phyloP scores from a whole-genome alignment of 352 stramenopile genomes.

The Pythium periplocum region DNA sequence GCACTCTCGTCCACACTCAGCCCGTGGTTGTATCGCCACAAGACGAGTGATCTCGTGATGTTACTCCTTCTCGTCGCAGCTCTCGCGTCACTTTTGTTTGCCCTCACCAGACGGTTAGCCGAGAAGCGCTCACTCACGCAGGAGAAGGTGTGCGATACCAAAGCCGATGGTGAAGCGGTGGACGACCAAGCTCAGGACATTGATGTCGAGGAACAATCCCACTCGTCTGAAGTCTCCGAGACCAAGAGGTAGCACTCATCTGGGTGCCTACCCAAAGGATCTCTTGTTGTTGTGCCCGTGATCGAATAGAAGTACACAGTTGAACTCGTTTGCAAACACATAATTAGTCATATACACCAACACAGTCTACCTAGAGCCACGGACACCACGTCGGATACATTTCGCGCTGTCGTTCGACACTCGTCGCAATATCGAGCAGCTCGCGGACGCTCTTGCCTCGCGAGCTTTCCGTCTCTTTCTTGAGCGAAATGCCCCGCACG shows the following conservation, averaged over 20 bases:
- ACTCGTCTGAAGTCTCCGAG: too few relatives aligned
- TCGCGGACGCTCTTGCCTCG: slow-evolving; percentile 73
- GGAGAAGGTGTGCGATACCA: not conserved
- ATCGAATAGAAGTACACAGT: too few relatives aligned
- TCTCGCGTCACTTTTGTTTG: slow-evolving; percentile 45
- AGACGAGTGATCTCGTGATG: slow-evolving; percentile 54
- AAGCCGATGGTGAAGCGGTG: not conserved
- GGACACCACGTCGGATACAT: slow-evolving; percentile 88
- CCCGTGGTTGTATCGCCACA: slow-evolving; percentile 48
- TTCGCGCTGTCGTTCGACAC: slow-evolving; percentile 68
- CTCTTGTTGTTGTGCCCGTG: too few relatives aligned
- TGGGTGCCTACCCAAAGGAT: too few relatives aligned
- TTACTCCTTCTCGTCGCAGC: slow-evolving; percentile 61
- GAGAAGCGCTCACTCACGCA: slow-evolving; percentile 13
- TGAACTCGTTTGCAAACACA: too few relatives aligned
- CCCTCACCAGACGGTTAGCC: slow-evolving; percentile 30
- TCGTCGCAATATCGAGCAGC: slow-evolving; percentile 80
- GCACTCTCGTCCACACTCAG: slow-evolving; percentile 44
- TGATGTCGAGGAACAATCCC: too few relatives aligned
- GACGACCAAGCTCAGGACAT: too few relatives aligned
- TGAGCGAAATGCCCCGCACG: slow-evolving; percentile 71
- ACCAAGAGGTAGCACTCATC: too few relatives aligned
- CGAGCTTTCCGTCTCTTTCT: slow-evolving; percentile 60
- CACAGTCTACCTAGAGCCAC: slow-evolving; percentile 50
- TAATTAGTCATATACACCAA: too few relatives aligned